Percentiles rank a stretch among this genome's conserved stretches.
Evolutionary conservation across 352 stramenopile species (phyloP).

Genomic region (Phytophthora hibernalis): DNA sequence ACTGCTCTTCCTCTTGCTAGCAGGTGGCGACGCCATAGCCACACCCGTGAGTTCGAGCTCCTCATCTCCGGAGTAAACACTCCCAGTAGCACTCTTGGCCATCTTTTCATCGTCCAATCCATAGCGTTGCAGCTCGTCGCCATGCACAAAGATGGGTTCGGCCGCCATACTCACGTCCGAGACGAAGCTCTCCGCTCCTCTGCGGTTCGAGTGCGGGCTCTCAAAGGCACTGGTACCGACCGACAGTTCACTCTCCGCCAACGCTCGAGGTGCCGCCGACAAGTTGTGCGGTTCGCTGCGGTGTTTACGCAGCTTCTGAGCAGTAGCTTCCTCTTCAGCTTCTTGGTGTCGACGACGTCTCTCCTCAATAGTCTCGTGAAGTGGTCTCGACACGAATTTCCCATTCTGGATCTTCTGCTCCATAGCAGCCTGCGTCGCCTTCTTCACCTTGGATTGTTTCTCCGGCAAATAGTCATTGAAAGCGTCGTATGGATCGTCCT

Average conservation of each 20-base stretch:
- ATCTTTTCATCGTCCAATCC: slow-evolving; percentile 56
- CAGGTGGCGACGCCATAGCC: slow-evolving; percentile 40
- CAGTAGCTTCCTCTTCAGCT: slow-evolving; percentile 16
- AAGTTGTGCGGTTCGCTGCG: slow-evolving; percentile 42
- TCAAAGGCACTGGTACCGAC: slow-evolving; percentile 30
- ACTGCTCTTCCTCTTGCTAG: slow-evolving; percentile 47
- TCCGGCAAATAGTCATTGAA: slow-evolving; percentile 81
- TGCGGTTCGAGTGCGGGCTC: slow-evolving; percentile 29
- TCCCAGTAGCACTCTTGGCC: slow-evolving; percentile 34
- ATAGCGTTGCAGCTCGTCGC: slow-evolving; percentile 41
- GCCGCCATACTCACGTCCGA: slow-evolving; percentile 47
- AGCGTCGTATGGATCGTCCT: slow-evolving; percentile 60
- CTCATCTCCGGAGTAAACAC: slow-evolving; percentile 57
- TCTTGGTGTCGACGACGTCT: slow-evolving; percentile 19
- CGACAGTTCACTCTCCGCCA: slow-evolving; percentile 39
- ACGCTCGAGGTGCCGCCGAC: slow-evolving; percentile 13
- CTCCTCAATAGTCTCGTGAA: slow-evolving; percentile 32
- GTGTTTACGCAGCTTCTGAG: slow-evolving; percentile 37
- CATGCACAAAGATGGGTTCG: slow-evolving; percentile 42
- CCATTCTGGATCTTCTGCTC: slow-evolving; percentile 37
- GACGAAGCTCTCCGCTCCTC: slow-evolving; percentile 48
- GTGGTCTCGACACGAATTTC: slow-evolving; percentile 51
- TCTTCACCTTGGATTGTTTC: slow-evolving; percentile 56
- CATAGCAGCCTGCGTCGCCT: slow-evolving; percentile 44
- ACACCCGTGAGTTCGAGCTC: slow-evolving; percentile 80